Base-by-base conservation (phyloP, 2,329 filamentous ascomycete genomes). In the Dactylellina parvicollis region DNA sequence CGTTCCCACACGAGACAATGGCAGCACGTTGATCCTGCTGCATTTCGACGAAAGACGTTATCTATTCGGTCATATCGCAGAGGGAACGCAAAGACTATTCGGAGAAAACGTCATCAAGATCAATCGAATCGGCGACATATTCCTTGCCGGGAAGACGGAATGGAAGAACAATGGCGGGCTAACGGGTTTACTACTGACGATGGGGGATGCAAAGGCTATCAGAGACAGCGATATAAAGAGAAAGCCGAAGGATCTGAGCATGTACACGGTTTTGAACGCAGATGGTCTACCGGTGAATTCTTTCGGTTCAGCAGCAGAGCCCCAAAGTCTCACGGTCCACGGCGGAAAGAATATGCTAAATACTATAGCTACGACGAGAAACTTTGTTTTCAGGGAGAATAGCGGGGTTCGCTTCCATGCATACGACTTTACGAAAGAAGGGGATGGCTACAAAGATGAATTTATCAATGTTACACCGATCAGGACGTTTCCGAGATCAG, bases 351-450 rank as follows among this genome's bases (percentile, higher is more conserved):
- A 98, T 79, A 81, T 98, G 61, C 86, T 88, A 47, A 90, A 97
- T 78, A 85, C 87, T 4, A 81, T 99, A 65, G 93, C 92, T n/a
- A 91, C 92, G 0, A 89, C 90, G 14, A 86, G 95, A 47, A 84
- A 89, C 30, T 96, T 96, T 80, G 87, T 98, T 54, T 94, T 97
- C 77, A 86, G 95, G 36, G 95, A 99, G 80, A 86, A 91, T 52
- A 81, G 83, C 40, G 77, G 81, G 8, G 83, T 78, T 72, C n/a
- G 78, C 79, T 52, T 77, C 64, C 40, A 57, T 77, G 59, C 73
- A 74, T 32, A 78, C 34, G 60, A 74, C 34, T 70, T 75, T 20
- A 12, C 40, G 20, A 62, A 38, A 18, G 38, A 40, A 44, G 62
- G 67, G 10, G 42, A 62, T 50, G n/a, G 65, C 61, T 76, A 76